phyloP scores from a whole-genome alignment of 1,284 basidiomycete species.

The Cryptococcus floricola region DNA sequence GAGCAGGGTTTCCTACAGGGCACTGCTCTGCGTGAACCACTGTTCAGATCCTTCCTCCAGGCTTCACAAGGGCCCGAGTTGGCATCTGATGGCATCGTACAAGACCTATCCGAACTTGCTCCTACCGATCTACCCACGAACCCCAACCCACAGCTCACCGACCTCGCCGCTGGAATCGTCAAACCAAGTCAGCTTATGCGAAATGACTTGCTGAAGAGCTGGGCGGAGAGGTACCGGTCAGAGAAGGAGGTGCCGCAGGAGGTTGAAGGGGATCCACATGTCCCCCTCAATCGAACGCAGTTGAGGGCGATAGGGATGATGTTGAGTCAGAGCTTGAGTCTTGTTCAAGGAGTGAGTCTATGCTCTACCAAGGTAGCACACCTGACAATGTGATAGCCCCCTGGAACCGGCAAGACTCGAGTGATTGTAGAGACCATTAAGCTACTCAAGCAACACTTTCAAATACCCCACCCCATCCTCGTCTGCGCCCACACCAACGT shows the following conservation, averaged over 20 bases:
- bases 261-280: conserved; percentile 73
- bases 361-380: background rate
- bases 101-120: conserved; percentile 15
- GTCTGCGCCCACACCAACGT: conserved; percentile 91
- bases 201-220: conserved; percentile 68
- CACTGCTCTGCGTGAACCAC: conserved; percentile 64
- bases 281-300: conserved; percentile 75
- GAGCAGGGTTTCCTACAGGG: conserved; percentile 59
- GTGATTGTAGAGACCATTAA: conserved; percentile 82
- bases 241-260: conserved; percentile 55
- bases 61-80: background rate
- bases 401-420: conserved; percentile 89
- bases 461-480: conserved; percentile 76
- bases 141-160: conserved; percentile 13
- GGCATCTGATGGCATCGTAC: conserved; percentile 11
- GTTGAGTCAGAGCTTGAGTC: conserved; percentile 69
- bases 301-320: conserved; percentile 78
- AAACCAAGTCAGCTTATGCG: conserved; percentile 57
- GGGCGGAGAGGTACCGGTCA: conserved; percentile 65
- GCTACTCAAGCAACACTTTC: conserved; percentile 77
- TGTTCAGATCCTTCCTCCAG: conserved; percentile 54
- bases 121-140: conserved; percentile 39
- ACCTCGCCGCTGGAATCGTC: background rate
- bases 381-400: conserved; percentile 58
- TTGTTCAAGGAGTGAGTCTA: conserved; percentile 76